Percentiles rank a stretch among this genome's conserved stretches.
Conservation (phyloP, 2,329 filamentous ascomycete species). For the Fusarium anguioides region DNA sequence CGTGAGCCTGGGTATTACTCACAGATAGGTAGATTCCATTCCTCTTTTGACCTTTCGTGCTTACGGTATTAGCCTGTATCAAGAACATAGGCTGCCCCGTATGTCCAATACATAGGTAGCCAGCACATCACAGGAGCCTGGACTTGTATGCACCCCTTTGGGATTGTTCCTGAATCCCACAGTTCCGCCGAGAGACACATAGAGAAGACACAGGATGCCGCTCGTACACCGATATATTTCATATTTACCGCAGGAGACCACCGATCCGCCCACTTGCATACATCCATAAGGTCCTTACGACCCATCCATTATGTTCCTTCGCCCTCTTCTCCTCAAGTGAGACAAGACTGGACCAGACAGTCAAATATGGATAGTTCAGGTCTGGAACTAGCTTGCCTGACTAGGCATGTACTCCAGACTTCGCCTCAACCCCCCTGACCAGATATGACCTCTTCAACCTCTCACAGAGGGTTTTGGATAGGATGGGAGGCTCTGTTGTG, state of each 20-base stretch:
- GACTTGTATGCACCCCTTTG: conserved; percentile 1
- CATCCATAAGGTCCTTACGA: neutral
- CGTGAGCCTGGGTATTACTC: neutral
- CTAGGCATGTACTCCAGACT: conserved; percentile 7
- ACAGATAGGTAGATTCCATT: neutral
- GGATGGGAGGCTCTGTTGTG: conserved; percentile 7
- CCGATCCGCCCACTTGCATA: conserved; percentile 20
- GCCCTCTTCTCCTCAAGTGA: neutral
- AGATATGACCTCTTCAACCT: conserved; percentile 15
- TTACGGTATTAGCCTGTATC: neutral
- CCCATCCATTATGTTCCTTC: neutral
- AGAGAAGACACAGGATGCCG: conserved; percentile 10
- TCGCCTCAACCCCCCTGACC: conserved; percentile 11
- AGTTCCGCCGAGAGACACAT: conserved; percentile 8
- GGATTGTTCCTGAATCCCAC: conserved; percentile 23
- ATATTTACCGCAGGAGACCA: conserved; percentile 20
- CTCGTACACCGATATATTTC: conserved; percentile 17
- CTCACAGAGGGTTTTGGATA: neutral
- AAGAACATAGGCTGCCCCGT: neutral
- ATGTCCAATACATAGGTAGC: neutral
- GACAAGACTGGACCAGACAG: conserved; percentile 7
- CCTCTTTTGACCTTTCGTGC: neutral
- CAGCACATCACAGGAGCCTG: conserved; percentile 3
- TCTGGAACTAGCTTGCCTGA: conserved; percentile 8
- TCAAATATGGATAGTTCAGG: too few relatives aligned